phyloP scores from a whole-genome alignment of 805 yeast genomes.

The Ogataea philodendri region DNA sequence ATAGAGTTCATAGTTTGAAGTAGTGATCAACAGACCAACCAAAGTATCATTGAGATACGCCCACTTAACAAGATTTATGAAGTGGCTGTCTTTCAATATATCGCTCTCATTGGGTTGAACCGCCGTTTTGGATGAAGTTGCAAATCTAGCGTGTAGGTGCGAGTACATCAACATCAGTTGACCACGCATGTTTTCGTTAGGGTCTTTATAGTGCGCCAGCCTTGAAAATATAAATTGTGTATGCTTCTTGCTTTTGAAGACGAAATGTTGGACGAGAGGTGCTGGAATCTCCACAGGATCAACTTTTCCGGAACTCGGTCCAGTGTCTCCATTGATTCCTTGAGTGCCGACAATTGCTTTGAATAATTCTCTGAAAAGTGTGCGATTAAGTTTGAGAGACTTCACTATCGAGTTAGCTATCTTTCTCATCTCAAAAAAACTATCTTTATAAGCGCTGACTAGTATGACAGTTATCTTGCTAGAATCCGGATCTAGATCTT shows the following conservation, averaged over 20 bases:
- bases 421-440: conserved; percentile 72
- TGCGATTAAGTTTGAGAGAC: conserved; percentile 38
- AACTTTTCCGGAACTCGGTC: conserved; percentile 37
- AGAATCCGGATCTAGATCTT: conserved; percentile 20
- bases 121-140: conserved; percentile 12
- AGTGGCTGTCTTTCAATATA: conserved; percentile 22
- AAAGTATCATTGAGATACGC: conserved; percentile 24
- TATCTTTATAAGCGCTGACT: conserved; percentile 70
- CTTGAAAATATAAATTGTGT: conserved; percentile 55
- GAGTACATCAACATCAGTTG: conserved; percentile 32
- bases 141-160: conserved; percentile 21
- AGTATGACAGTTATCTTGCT: conserved; percentile 42
- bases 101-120: conserved; percentile 9
- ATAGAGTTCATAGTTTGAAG: conserved; percentile 55
- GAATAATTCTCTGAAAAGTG: conserved; percentile 31
- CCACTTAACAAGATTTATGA: conserved; percentile 29
- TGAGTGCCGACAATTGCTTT: conserved; percentile 31
- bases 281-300: conserved; percentile 54
- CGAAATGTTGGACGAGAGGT: conserved; percentile 68
- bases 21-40: conserved; percentile 29
- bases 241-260: conserved; percentile 66
- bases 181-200: conserved; percentile 20
- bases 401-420: conserved; percentile 52
- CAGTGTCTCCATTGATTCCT: conserved; percentile 29
- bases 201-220: conserved; percentile 20